These are phyloP conservation scores for Phialophora verrucosa DNA, from an alignment of 2,329 filamentous ascomycete genomes.

Conservation along the genomic window DNA sequence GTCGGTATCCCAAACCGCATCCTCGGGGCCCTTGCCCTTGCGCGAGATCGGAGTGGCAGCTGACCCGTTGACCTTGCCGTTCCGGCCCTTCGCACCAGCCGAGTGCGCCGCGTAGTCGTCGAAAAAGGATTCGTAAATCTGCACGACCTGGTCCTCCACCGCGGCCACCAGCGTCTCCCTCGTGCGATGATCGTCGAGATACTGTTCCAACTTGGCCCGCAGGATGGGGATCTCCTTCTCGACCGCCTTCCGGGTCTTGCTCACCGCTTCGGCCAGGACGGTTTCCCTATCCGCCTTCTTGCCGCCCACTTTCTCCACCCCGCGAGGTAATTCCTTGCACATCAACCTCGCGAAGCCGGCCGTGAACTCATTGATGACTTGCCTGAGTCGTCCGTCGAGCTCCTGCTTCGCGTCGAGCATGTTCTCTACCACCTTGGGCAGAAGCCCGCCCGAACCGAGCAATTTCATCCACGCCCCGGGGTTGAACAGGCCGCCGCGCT, in stretches of 20 bases:
- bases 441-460: constrained; percentile 59
- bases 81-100: constrained; percentile 40
- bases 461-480: constrained; percentile 66
- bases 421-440: constrained; percentile 71
- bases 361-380: constrained; percentile 71
- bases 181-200: constrained; percentile 68
- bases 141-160: constrained; percentile 67
- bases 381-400: constrained; percentile 66
- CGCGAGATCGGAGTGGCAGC: constrained; percentile 39
- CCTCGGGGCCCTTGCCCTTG: constrained; percentile 66
- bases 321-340: constrained; percentile 51
- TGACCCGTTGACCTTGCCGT: constrained; percentile 43
- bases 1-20: constrained; percentile 69
- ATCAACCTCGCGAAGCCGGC: constrained; percentile 62
- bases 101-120: constrained; percentile 51
- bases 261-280: constrained; percentile 50
- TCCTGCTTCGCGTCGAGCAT: constrained; percentile 75
- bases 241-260: constrained; percentile 59
- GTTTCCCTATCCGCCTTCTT: constrained; percentile 47
- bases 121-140: constrained; percentile 69
- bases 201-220: constrained; percentile 63
- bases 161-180: constrained; percentile 70
- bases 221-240: constrained; percentile 64
- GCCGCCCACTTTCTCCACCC: constrained; percentile 21
- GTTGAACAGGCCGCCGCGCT: constrained; percentile 69